phyloP scores from a whole-genome alignment of 768 basidiomycete species.

The Boletus tomentosulus region DNA sequence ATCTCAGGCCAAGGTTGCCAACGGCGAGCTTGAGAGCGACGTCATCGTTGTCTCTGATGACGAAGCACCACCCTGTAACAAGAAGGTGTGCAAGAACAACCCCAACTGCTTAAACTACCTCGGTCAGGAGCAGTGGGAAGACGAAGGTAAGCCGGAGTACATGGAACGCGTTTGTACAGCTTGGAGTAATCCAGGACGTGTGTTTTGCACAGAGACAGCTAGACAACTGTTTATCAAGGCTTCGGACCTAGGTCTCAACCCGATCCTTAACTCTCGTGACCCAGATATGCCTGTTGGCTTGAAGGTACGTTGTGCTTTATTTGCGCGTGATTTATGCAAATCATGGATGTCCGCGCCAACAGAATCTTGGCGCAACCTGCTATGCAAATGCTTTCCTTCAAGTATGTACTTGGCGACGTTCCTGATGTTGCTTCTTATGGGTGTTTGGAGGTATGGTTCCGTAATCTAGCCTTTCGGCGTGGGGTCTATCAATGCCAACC shows the following conservation, averaged over 20 bases:
- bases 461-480: constrained; percentile 73
- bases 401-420: constrained; percentile 37
- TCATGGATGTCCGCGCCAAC: constrained; percentile 2
- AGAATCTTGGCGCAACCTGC: constrained; percentile 97
- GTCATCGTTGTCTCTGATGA: constrained; percentile 71
- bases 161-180: constrained; percentile 9
- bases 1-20: constrained; percentile 14
- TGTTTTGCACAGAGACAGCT: constrained; percentile 41
- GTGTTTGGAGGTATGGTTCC: constrained; percentile 77
- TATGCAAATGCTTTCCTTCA: constrained; percentile 96
- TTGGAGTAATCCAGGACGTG: constrained; percentile 6
- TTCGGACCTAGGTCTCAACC: constrained; percentile 52
- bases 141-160: constrained; percentile 45
- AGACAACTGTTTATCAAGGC: constrained; percentile 49
- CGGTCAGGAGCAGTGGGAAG: constrained; percentile 80
- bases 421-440: constrained; percentile 2
- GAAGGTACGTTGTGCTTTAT: constrained; percentile 44
- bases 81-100: constrained; percentile 66
- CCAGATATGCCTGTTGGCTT: constrained; percentile 68
- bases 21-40: constrained; percentile 53
- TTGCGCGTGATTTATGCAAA: not conserved
- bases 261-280: constrained; percentile 46
- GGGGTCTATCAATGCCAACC: constrained; percentile 80
- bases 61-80: constrained; percentile 51
- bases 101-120: constrained; percentile 87